These are phyloP conservation scores for Tolypocladium amazonense DNA, from an alignment of 2,329 filamentous ascomycete species.

Conservation along the genomic window DNA sequence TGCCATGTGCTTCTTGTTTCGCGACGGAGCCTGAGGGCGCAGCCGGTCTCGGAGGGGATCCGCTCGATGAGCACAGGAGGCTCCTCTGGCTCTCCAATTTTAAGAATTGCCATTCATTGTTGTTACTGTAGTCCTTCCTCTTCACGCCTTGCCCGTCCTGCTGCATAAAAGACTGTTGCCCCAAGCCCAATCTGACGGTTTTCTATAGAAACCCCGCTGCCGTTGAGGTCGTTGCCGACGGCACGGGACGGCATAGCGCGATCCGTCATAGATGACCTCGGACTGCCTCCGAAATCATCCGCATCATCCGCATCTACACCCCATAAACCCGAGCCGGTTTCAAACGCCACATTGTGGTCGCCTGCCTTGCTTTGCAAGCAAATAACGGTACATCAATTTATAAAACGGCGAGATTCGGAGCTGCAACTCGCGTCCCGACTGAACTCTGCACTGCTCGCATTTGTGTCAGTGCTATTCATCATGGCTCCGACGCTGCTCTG, in stretches of 20 bases:
- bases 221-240: background rate
- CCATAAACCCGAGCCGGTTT: background rate
- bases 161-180: background rate
- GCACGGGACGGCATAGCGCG: background rate
- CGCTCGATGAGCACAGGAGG: background rate
- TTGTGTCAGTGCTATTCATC: background rate
- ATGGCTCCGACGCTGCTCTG: conserved; percentile 58
- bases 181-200: too few species aligned
- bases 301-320: background rate
- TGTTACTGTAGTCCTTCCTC: background rate
- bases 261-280: background rate
- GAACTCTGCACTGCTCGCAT: background rate
- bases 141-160: background rate
- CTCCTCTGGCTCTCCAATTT: background rate
- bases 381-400: background rate
- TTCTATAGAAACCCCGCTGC: background rate
- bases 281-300: background rate
- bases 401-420: background rate
- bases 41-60: background rate
- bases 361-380: background rate
- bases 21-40: background rate
- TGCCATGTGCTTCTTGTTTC: background rate
- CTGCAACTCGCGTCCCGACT: background rate
- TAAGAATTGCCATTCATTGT: background rate
- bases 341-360: background rate